phyloP scores from a whole-genome alignment of 2,329 filamentous ascomycete genomes.

The Xylaria sp. region DNA sequence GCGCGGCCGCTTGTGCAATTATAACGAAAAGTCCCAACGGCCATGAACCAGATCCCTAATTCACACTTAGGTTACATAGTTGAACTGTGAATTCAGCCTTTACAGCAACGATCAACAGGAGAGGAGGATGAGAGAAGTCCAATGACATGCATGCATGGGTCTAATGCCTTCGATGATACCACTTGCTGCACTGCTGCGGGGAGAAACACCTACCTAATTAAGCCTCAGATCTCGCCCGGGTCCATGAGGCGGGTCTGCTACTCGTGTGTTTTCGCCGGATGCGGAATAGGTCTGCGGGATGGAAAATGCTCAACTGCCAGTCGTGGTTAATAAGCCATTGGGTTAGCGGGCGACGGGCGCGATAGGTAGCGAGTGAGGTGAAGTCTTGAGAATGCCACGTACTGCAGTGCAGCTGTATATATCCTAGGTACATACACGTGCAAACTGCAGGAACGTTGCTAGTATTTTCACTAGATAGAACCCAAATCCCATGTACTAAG shows the following conservation, averaged over 20 bases:
- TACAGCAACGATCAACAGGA: conserved; percentile 6
- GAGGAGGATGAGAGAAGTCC: not conserved
- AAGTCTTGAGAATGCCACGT: not conserved
- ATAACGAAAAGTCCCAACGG: not conserved
- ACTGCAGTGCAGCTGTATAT: not conserved
- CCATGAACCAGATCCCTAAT: not conserved
- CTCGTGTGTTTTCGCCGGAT: conserved; percentile 24
- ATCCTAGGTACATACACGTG: not conserved
- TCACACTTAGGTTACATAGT: not conserved
- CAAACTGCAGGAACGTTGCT: not conserved
- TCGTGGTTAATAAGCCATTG: conserved; percentile 26
- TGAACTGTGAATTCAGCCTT: not conserved
- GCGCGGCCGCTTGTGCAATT: not conserved
- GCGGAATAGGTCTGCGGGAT: conserved; percentile 7
- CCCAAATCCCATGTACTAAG: not conserved
- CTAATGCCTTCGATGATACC: not conserved
- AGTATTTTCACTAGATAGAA: not conserved
- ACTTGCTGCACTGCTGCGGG: conserved; percentile 4
- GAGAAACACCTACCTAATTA: conserved; percentile 21
- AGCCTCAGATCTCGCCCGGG: conserved; percentile 9
- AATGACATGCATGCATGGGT: not conserved
- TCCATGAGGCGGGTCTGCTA: conserved; percentile 12
- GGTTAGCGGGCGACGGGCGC: conserved; percentile 6
- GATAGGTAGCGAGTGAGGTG: not conserved
- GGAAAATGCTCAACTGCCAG: conserved; percentile 18